These are phyloP conservation scores for Sanghuangporus sanghuang DNA, from an alignment of 1,284 basidiomycete genomes.

Conservation along the genomic window DNA sequence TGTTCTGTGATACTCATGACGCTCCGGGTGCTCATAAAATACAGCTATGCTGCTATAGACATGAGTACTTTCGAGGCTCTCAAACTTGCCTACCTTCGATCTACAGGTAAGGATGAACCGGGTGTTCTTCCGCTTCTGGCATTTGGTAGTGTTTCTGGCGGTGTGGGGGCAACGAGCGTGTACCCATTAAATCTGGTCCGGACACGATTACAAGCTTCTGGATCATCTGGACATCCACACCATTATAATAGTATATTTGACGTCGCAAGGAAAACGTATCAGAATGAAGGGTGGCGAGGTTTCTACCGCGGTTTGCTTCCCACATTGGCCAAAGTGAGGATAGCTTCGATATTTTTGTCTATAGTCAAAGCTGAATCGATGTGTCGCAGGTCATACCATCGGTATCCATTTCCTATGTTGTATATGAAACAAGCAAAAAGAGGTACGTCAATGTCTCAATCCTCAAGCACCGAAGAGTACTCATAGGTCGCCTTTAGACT, in stretches of 20 bases:
- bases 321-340: slow-evolving; percentile 80
- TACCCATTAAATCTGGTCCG: slow-evolving; percentile 93
- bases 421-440: slow-evolving; percentile 79
- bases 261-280: slow-evolving; percentile 78
- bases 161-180: slow-evolving; percentile 87
- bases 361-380: slow-evolving; percentile 17
- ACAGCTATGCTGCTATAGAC: slow-evolving; percentile 83
- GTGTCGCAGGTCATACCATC: slow-evolving; percentile 77
- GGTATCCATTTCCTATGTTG: slow-evolving; percentile 92
- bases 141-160: slow-evolving; percentile 87
- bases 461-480: not conserved
- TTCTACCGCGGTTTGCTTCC: slow-evolving; percentile 94
- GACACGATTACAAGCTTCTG: slow-evolving; percentile 93
- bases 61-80: slow-evolving; percentile 94
- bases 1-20: slow-evolving; percentile 25
- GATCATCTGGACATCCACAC: slow-evolving; percentile 88
- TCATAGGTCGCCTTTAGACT: slow-evolving; percentile 4
- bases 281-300: slow-evolving; percentile 86
- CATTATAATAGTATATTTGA: slow-evolving; percentile 86
- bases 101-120: slow-evolving; percentile 79
- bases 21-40: slow-evolving; percentile 13
- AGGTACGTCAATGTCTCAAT: slow-evolving; percentile 41
- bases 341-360: not conserved
- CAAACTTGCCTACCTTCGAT: slow-evolving; percentile 78
- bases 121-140: slow-evolving; percentile 77